A percentile compares a stretch with the other conserved stretches of the same genome.
Evolutionary conservation across 2,329 filamentous ascomycete genomes (phyloP).

Genomic region (Teratosphaeriaceae sp.): DNA sequence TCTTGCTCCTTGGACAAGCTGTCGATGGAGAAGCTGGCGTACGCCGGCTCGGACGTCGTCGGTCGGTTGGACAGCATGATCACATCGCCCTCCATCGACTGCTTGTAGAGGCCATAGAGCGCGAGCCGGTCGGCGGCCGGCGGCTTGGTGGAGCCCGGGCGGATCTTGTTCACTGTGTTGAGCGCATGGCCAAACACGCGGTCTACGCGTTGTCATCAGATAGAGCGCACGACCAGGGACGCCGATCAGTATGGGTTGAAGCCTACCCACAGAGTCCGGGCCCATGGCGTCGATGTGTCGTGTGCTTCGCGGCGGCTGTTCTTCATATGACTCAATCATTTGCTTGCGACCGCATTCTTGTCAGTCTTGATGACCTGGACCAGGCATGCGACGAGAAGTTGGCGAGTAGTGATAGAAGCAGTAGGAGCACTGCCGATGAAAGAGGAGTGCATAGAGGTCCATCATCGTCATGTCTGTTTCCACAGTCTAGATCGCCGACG

Average conservation of each 20-base stretch:
- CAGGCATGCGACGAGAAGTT: no score
- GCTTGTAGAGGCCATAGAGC: constrained; percentile 97
- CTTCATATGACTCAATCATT: no score
- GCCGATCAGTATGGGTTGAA: background rate
- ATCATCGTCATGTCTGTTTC: no score
- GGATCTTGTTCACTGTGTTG: constrained; percentile 97
- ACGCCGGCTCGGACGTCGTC: constrained; percentile 8
- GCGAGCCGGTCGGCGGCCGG: constrained; percentile 78
- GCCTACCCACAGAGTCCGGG: constrained; percentile 11
- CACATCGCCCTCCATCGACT: constrained; percentile 97
- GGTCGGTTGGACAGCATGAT: constrained; percentile 89
- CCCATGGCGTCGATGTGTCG: background rate
- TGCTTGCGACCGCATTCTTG: no score
- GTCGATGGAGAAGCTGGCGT: constrained; percentile 14
- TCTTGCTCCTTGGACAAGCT: constrained; percentile 32
- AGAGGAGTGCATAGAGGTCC: no score
- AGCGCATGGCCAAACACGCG: constrained; percentile 98
- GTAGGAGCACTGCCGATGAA: no score
- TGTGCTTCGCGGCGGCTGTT: background rate
- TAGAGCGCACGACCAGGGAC: background rate
- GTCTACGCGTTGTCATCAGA: constrained; percentile 49
- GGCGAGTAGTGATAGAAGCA: no score
- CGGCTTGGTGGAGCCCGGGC: constrained; percentile 83
- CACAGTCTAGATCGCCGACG: no score
- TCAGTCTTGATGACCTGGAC: no score